phyloP scores from a whole-genome alignment of 1,284 basidiomycete genomes.

The Trametes polyzona region DNA sequence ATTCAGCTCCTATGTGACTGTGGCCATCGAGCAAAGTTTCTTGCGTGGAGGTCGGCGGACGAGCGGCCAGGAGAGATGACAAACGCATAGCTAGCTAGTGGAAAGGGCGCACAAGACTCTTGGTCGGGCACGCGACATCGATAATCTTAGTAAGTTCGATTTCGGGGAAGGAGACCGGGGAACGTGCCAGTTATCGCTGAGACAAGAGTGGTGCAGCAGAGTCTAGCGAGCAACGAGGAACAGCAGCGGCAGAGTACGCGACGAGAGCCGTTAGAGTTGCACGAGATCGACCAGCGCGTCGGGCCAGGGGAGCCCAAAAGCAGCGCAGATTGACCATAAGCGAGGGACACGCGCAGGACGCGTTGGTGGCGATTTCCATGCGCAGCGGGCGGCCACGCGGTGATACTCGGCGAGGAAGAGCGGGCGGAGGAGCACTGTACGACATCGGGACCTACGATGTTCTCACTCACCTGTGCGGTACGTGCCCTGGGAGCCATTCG shows the following conservation, averaged over 20 bases:
- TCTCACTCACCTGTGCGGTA: conserved; percentile 14
- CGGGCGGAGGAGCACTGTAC: conserved; percentile 12
- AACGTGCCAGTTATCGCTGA: conserved; percentile 22
- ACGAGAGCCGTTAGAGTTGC: conserved; percentile 23
- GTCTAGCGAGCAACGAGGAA: conserved; percentile 19
- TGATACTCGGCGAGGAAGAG: conserved; percentile 8
- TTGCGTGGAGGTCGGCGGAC: neutral
- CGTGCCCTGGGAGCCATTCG: conserved; percentile 3
- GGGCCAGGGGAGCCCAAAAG: conserved; percentile 16
- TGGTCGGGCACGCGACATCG: conserved; percentile 16
- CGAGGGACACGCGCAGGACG: conserved; percentile 19
- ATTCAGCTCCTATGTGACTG: conserved; percentile 1
- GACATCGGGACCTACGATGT: conserved; percentile 16
- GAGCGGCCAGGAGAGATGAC: neutral
- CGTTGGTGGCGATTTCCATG: conserved; percentile 17
- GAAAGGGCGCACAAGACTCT: neutral
- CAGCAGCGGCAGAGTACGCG: conserved; percentile 15
- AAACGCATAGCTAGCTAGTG: neutral
- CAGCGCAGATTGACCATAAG: conserved; percentile 3
- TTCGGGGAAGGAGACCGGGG: conserved; percentile 6
- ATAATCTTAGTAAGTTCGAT: conserved; percentile 16
- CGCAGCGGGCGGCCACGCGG: conserved; percentile 18
- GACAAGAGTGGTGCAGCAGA: conserved; percentile 11
- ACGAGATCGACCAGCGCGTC: conserved; percentile 11
- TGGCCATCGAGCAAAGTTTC: neutral